Evolutionary conservation across 2,329 filamentous ascomycete species (phyloP).

Genomic region (Hymenoscyphus fraxineus): DNA sequence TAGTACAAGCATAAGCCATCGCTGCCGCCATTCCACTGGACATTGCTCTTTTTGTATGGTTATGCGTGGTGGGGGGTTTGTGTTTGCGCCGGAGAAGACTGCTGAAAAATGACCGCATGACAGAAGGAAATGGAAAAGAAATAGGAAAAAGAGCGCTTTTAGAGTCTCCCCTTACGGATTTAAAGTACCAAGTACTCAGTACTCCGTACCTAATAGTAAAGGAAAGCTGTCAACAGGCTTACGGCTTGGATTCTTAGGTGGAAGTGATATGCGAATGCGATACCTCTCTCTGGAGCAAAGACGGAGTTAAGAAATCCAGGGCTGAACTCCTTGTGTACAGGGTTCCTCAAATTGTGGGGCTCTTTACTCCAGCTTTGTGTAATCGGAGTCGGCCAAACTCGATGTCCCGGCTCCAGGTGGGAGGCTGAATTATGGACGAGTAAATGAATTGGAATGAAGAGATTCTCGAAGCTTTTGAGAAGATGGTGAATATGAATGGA

Average conservation of each 20-base stretch:
- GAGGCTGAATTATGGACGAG: no score
- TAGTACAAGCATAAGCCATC: conserved; percentile 26
- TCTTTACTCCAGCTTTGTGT: no score
- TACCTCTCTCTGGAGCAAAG: background rate
- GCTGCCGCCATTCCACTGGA: conserved; percentile 24
- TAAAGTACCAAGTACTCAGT: background rate
- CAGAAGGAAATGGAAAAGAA: conserved; percentile 37
- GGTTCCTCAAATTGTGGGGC: no score
- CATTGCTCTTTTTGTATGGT: conserved; percentile 17
- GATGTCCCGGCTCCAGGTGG: no score
- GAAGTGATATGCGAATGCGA: background rate
- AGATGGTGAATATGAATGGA: no score
- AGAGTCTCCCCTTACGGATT: background rate
- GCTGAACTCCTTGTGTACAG: no score
- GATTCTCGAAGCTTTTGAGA: no score
- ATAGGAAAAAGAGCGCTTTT: background rate
- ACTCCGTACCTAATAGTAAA: background rate
- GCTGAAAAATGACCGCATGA: conserved; percentile 43
- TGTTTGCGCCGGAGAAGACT: conserved; percentile 20
- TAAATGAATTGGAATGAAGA: no score
- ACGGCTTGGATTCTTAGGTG: background rate
- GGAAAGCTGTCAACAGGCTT: background rate
- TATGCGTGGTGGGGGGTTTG: background rate
- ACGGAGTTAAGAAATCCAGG: background rate
- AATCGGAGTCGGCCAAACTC: no score